Evolutionary conservation across 345 rosid genomes (phyloP).

Genomic region (Raphanus sativus): DNA sequence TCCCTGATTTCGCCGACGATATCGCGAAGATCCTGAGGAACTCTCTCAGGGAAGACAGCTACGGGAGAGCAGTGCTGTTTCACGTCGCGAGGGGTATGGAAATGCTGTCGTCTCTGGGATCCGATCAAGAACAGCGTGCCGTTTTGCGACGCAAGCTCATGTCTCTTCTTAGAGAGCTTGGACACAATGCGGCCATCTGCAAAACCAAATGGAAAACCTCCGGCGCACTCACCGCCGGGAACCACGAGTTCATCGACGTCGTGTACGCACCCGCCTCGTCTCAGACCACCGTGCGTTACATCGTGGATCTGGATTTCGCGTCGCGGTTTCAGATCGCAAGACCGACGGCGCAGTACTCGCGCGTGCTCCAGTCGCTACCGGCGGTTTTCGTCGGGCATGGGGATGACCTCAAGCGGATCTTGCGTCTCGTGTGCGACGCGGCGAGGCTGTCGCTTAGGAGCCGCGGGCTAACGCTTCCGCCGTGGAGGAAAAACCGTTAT

Average conservation of each 20-base stretch:
- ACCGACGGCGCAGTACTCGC: slow-evolving; percentile 61
- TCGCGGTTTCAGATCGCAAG: slow-evolving; percentile 82
- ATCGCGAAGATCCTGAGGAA: slow-evolving; percentile 11
- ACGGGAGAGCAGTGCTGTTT: slow-evolving; percentile 39
- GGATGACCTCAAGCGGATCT: slow-evolving; percentile 64
- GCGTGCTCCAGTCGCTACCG: slow-evolving; percentile 50
- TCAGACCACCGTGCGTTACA: slow-evolving; percentile 43
- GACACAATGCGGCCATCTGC: slow-evolving; percentile 89
- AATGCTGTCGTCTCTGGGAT: slow-evolving; percentile 37
- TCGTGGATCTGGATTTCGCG: slow-evolving; percentile 76
- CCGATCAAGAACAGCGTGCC: slow-evolving; percentile 31
- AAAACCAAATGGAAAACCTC: slow-evolving; percentile 81
- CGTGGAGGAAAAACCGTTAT: slow-evolving; percentile 91
- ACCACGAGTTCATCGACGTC: slow-evolving; percentile 83
- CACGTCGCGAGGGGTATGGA: slow-evolving; percentile 55
- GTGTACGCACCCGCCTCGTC: slow-evolving; percentile 29
- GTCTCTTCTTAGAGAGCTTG: slow-evolving; percentile 55
- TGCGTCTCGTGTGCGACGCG: slow-evolving; percentile 57
- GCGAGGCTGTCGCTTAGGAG: slow-evolving; percentile 66
- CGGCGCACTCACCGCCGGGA: slow-evolving; percentile 53
- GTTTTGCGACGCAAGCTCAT: slow-evolving; percentile 54
- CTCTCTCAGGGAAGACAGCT: slow-evolving; percentile 41
- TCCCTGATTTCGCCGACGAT: slow-evolving; percentile 40
- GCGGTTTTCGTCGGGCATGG: slow-evolving; percentile 55
- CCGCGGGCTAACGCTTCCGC: slow-evolving; percentile 65